phyloP scores from a whole-genome alignment of 1,139 yeast genomes.

The Lodderomyces margitis region DNA sequence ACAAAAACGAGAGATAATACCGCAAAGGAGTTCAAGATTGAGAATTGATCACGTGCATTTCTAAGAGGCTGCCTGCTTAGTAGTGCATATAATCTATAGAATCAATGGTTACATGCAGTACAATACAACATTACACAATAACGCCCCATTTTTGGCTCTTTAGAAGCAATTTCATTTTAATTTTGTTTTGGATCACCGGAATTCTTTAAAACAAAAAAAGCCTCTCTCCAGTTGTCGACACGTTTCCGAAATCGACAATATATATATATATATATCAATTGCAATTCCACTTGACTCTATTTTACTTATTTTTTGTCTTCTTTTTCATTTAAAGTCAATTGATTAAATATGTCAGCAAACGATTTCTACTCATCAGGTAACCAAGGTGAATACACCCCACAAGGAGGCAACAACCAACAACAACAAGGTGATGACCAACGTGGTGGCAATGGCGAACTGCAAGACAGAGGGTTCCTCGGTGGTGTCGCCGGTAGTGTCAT shows the following conservation, averaged over 20 bases:
- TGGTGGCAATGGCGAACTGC: conserved; percentile 27
- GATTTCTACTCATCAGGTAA: conserved; percentile 55
- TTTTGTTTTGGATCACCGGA: neutral
- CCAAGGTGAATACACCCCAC: conserved; percentile 36
- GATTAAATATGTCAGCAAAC: conserved; percentile 54
- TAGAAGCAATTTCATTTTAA: neutral
- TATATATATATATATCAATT: neutral
- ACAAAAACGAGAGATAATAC: too few relatives aligned
- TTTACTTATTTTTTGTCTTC: neutral
- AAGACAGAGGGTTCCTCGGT: conserved; percentile 55
- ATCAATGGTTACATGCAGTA: neutral
- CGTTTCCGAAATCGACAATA: too few relatives aligned
- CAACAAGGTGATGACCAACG: conserved; percentile 18
- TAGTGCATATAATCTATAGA: too few relatives aligned
- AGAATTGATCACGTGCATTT: too few relatives aligned
- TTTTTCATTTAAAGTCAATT: neutral
- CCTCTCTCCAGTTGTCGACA: neutral
- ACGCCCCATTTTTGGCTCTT: neutral
- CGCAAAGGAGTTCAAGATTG: too few relatives aligned
- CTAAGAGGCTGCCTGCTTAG: too few relatives aligned
- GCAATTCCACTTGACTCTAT: neutral
- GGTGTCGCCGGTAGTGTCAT: conserved; percentile 60
- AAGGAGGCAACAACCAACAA: conserved; percentile 20
- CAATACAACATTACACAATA: neutral
- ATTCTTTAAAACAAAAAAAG: neutral